phyloP scores from a whole-genome alignment of 805 yeast species.

The Candida michaelii region DNA sequence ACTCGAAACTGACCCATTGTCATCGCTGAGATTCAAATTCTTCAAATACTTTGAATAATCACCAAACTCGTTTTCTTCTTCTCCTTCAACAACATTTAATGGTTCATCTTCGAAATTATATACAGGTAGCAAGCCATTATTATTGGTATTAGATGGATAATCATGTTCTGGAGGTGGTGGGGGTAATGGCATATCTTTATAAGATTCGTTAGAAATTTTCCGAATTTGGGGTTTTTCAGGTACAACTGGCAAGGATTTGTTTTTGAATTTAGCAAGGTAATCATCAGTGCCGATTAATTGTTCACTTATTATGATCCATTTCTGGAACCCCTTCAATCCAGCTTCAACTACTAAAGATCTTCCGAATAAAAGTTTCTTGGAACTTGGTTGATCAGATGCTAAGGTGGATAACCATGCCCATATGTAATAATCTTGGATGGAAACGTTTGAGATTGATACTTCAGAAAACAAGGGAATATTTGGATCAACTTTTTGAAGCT shows the following conservation, averaged over 20 bases:
- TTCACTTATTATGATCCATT: slow-evolving; percentile 78
- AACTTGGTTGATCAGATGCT: slow-evolving; percentile 68
- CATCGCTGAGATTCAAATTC: slow-evolving; percentile 16
- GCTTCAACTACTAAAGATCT: slow-evolving; percentile 80
- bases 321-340: slow-evolving; percentile 72
- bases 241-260: slow-evolving; percentile 19
- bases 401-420: slow-evolving; percentile 89
- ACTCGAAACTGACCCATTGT: slow-evolving; percentile 9
- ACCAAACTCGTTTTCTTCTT: slow-evolving; percentile 13
- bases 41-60: slow-evolving; percentile 26
- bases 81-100: slow-evolving; percentile 15
- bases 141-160: slow-evolving; percentile 8
- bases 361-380: slow-evolving; percentile 71
- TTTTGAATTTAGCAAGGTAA: slow-evolving; percentile 27
- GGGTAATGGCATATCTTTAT: slow-evolving; percentile 24
- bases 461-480: slow-evolving; percentile 41
- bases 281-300: slow-evolving; percentile 46
- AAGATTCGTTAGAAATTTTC: slow-evolving; percentile 14
- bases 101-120: slow-evolving; percentile 23
- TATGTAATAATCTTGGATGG: slow-evolving; percentile 82
- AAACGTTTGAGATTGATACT: slow-evolving; percentile 52
- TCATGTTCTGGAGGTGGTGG: slow-evolving; percentile 24
- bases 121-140: slow-evolving; percentile 19
- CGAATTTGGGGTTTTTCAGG: slow-evolving; percentile 10
- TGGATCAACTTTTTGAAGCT: slow-evolving; percentile 16